Conservation (phyloP, 202 grass and related monocot genomes). For the Saccharum hybrid region DNA sequence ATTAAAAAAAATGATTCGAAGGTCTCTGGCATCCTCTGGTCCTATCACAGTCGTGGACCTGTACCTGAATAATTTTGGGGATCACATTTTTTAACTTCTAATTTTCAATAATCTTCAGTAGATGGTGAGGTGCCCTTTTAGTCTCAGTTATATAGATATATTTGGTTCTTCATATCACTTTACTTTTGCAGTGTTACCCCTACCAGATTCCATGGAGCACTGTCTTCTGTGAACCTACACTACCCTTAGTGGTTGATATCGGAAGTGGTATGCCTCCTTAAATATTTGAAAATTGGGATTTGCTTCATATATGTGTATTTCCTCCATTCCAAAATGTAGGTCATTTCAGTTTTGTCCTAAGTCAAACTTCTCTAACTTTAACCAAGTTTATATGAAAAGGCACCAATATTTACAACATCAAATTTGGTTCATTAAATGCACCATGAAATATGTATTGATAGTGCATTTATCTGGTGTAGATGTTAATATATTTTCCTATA, state of each 20-base stretch:
- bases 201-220: slow-evolving; percentile 64
- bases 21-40: background rate
- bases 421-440: background rate
- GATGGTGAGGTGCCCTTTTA: slow-evolving; percentile 18
- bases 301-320: slow-evolving; percentile 35
- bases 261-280: slow-evolving; percentile 77
- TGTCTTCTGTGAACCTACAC: slow-evolving; percentile 60
- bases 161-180: slow-evolving; percentile 28
- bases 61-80: slow-evolving; percentile 27
- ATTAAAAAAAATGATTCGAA: slow-evolving; percentile 13
- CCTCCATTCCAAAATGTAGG: background rate
- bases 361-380: background rate
- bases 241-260: slow-evolving; percentile 72
- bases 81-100: slow-evolving; percentile 19
- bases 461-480: background rate
- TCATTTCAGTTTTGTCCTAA: background rate
- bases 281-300: slow-evolving; percentile 22
- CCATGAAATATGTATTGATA: background rate
- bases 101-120: slow-evolving; percentile 18
- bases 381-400: background rate
- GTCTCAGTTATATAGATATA: slow-evolving; percentile 27
- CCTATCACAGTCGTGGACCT: background rate
- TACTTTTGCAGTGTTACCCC: slow-evolving; percentile 64
- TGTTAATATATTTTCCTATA: background rate
- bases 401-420: background rate